Conservation (phyloP, 495 filamentous ascomycete genomes). For the Trypethelium eluteriae region DNA sequence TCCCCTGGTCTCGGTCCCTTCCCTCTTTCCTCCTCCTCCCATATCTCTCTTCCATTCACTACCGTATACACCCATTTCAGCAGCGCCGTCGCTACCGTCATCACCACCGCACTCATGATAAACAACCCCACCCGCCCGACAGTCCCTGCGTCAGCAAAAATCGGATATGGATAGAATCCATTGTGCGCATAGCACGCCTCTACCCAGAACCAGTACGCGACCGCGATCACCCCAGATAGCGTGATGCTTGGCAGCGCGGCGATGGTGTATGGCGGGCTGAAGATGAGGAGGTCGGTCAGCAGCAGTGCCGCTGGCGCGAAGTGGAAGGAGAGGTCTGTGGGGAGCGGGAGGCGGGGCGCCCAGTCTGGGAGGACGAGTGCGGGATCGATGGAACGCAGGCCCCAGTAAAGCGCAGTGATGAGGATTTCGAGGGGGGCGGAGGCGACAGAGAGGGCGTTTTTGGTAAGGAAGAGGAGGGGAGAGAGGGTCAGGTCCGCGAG, state of each 20-base stretch:
- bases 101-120: conserved; percentile 56
- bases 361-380: conserved; percentile 48
- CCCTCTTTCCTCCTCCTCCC: conserved; percentile 14
- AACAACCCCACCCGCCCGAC: conserved; percentile 62
- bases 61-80: conserved; percentile 61
- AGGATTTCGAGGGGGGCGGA: conserved; percentile 73
- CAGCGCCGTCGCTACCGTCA: conserved; percentile 59
- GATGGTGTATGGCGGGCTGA: conserved; percentile 77
- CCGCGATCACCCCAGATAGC: conserved; percentile 56
- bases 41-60: conserved; percentile 53
- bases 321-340: conserved; percentile 69
- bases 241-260: conserved; percentile 51
- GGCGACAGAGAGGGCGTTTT: conserved; percentile 66
- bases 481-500: conserved; percentile 67
- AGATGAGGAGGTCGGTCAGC: conserved; percentile 60
- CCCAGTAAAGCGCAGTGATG: conserved; percentile 82
- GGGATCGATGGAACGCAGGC: conserved; percentile 60
- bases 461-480: conserved; percentile 56
- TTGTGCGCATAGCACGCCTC: conserved; percentile 70
- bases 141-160: conserved; percentile 58
- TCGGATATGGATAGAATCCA: conserved; percentile 84
- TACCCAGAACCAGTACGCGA: conserved; percentile 83
- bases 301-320: conserved; percentile 67
- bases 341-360: conserved; percentile 25
- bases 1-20: conserved; percentile 10